Evolutionary conservation across 371 early-diverging fungal genomes (phyloP), one percentile per base, ranked within the genome.

Genomic region (Mycotypha africana): DNA sequence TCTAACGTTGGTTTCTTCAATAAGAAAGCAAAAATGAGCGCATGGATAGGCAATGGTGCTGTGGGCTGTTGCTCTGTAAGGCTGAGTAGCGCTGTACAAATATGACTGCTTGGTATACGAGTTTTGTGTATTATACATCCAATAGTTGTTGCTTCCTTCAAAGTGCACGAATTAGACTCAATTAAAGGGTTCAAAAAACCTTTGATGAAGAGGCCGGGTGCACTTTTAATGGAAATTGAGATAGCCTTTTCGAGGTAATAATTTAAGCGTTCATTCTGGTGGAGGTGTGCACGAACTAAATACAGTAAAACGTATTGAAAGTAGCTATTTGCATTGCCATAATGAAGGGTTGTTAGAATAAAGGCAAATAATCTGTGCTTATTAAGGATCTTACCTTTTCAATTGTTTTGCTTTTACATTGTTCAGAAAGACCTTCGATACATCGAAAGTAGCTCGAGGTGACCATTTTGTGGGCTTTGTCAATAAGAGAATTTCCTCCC

Each of bases 401-500:
- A 91, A 88, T 70, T 91, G 87, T 49, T 84, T 83, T 24, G 85
- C 82, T 65, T 89, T 92, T 64, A 97, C 68, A 67, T 89, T 91
- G 21, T 93, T 89, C 19, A 89, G 82, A 64, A 97, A 97, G 51
- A 98, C 79, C 21, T 90, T 77, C 1, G 97, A 93, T 0, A 96
- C 95, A 68, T 93, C 87, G 65, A 84, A 95, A 3, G 81, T 82
- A 10, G 97, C 97, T 56, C 95, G 85, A 6, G 95, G 90, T 3
- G 97, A 90, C 98, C 98, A 98, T 20, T 74, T 71, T 24, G 82
- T 83, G 0, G 97, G 97, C 11, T 76, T 72, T 3, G 97, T 97
- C 21, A 94, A 64, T 53, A 83, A 85, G 38, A 98, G 63, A 25
- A 97, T 80, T 43, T 95, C 92, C 58, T 95, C 93, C 98, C 98